A percentile compares a stretch with the other conserved stretches of the same genome.
Evolutionary conservation across 176 grass and related monocot species (phyloP).

Genomic region (Aechmea fasciata): DNA sequence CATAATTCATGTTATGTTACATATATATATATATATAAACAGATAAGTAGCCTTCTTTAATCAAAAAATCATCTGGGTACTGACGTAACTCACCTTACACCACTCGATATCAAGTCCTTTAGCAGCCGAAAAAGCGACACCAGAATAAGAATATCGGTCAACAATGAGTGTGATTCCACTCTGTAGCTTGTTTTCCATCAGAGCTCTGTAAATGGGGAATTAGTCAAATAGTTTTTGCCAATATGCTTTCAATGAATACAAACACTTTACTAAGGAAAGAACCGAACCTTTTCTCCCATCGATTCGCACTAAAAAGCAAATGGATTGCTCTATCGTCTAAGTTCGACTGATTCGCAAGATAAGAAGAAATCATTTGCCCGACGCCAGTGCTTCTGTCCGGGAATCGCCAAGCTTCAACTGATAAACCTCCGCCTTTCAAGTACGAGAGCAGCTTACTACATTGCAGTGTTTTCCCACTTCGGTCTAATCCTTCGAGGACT

Average conservation of each 20-base stretch:
- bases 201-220: not conserved
- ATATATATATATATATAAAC: too few relatives aligned
- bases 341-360: not conserved
- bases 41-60: not conserved
- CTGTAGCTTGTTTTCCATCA: not conserved
- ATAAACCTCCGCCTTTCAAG: not conserved
- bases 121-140: conserved; percentile 44
- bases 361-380: conserved; percentile 1
- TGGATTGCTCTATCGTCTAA: conserved; percentile 5
- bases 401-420: conserved; percentile 7
- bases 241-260: not conserved
- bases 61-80: not conserved
- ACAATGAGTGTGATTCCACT: conserved; percentile 22
- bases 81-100: conserved; percentile 35
- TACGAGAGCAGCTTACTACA: not conserved
- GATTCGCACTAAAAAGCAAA: conserved; percentile 14
- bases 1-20: too few relatives aligned
- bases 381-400: conserved; percentile 4
- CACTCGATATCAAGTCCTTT: conserved; percentile 46
- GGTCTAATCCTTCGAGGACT: conserved; percentile 7
- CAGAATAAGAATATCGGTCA: conserved; percentile 45
- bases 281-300: conserved; percentile 3
- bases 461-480: conserved; percentile 8
- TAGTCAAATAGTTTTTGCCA: not conserved
- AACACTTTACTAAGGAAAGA: not conserved